Conservation (phyloP, 2,329 filamentous ascomycete species). For the Fusarium tanahbumbuense region DNA sequence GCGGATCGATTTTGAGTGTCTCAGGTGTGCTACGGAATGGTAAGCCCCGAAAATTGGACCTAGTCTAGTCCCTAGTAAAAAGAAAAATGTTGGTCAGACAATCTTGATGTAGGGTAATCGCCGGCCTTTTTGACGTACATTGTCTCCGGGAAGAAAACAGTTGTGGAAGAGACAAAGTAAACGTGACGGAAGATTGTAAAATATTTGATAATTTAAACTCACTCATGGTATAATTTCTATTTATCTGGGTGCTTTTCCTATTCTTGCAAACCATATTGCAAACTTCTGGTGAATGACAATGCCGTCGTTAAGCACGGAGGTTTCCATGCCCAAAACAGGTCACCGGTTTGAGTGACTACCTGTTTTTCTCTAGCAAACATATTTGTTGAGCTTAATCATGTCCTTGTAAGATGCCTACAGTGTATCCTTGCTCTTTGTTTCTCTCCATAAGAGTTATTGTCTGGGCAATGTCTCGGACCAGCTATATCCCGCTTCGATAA, state of each 20-base stretch:
- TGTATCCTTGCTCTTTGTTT: neutral
- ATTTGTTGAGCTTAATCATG: neutral
- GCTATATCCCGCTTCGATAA: neutral
- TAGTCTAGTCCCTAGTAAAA: neutral
- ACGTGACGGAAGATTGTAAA: neutral
- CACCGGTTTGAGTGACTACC: too few species aligned
- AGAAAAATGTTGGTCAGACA: neutral
- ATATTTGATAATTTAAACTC: accelerated
- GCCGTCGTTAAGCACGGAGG: accelerated
- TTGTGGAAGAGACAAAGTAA: neutral
- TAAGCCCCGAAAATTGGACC: neutral
- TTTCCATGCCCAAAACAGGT: accelerated
- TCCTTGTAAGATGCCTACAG: neutral
- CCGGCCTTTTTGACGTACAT: too few species aligned
- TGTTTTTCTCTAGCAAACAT: neutral
- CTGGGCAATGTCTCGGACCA: neutral
- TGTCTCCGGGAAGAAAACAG: neutral
- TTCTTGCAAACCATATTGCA: neutral
- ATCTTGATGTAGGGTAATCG: neutral
- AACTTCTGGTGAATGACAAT: neutral
- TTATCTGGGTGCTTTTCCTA: neutral
- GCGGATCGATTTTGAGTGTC: slow-evolving; percentile 3
- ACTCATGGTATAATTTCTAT: accelerated
- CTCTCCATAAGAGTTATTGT: neutral
- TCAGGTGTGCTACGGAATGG: slow-evolving; percentile 20